Evolutionary conservation across 495 filamentous ascomycete species (phyloP), one percentile per base, ranked within the genome.

Genomic region (Sordaria brevicollis): DNA sequence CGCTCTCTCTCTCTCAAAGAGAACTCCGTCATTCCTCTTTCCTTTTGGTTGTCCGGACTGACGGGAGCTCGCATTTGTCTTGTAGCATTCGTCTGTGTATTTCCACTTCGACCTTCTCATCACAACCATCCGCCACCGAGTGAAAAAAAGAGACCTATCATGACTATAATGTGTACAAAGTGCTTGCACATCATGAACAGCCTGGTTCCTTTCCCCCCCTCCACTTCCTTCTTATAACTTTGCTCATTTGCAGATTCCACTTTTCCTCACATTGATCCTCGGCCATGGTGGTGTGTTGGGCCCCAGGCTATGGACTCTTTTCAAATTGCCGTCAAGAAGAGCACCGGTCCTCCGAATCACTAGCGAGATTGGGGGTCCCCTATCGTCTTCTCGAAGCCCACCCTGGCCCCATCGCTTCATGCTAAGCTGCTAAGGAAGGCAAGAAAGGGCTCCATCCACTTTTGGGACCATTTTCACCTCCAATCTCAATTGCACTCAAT

Each of bases 331-430:
- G 66, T 72, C 74, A 49, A 67, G 33, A 68, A 73, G 72, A 75
- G 70, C 74, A 75, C 65, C 72, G 69, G 57, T 72, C 67, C 74
- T 69, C 73, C 75, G 72, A 76, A 75, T 73, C 78, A 70, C 78
- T 81, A 81, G 79, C 79, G 79, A 81, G 70, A 81, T 81, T 81
- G 79, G 75, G 41, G 73, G 68, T 74, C 73, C 74, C 78, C 76
- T 76, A 74, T 76, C 73, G 71, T 71, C 77, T 73, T 76, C 71
- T 76, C 72, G 71, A 76, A 75, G 72, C 65, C 73, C 70, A 69
- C 78, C 77, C 75, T 71, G 68, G 76, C 71, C 70, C 71, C 75
- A 74, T 72, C 69, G 71, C 75, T 80, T 78, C 79, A 80, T 79
- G 79, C 77, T 75, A 72, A 71, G 71, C 54, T 9, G 35, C 1